phyloP scores from a whole-genome alignment of 495 filamentous ascomycete genomes.

The Daldinia grandis region DNA sequence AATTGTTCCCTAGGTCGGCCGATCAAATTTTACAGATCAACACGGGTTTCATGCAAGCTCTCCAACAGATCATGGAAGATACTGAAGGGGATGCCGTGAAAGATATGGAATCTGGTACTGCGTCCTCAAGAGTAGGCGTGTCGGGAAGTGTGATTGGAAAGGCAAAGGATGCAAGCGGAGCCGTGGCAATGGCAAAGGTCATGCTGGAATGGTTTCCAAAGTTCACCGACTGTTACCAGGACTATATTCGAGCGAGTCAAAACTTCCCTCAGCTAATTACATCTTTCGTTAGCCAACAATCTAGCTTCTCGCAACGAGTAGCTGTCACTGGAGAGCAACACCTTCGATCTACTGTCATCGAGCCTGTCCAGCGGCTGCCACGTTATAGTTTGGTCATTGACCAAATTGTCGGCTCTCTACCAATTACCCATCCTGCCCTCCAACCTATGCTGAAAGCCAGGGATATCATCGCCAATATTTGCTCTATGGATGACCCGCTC shows the following conservation, averaged over 20 bases:
- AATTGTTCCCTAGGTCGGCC: conserved; percentile 81
- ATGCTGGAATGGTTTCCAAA: conserved; percentile 90
- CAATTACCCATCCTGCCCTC: conserved; percentile 82
- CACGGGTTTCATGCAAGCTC: conserved; percentile 74
- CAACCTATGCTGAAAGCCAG: conserved; percentile 81
- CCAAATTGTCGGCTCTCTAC: conserved; percentile 85
- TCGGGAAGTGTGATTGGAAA: conserved; percentile 57
- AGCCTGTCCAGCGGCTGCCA: conserved; percentile 93
- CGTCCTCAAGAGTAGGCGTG: conserved; percentile 53
- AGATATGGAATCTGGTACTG: conserved; percentile 63
- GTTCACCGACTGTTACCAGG: conserved; percentile 86
- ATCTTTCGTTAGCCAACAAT: conserved; percentile 75
- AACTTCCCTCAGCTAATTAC: conserved; percentile 83
- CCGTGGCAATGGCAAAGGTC: conserved; percentile 74
- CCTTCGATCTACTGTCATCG: conserved; percentile 91
- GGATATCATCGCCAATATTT: conserved; percentile 94
- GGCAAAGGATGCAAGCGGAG: conserved; percentile 74
- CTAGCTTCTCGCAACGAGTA: conserved; percentile 80
- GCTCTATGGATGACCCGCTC: conserved; percentile 78
- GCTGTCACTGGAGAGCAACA: conserved; percentile 89
- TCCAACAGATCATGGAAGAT: conserved; percentile 79
- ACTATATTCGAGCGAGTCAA: conserved; percentile 87
- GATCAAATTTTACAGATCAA: conserved; percentile 82
- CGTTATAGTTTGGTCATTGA: conserved; percentile 96
- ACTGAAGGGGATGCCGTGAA: conserved; percentile 81